These are phyloP conservation scores for Polymyxa betae DNA, from an alignment of 208 protist genomes.

Conservation along the genomic window DNA sequence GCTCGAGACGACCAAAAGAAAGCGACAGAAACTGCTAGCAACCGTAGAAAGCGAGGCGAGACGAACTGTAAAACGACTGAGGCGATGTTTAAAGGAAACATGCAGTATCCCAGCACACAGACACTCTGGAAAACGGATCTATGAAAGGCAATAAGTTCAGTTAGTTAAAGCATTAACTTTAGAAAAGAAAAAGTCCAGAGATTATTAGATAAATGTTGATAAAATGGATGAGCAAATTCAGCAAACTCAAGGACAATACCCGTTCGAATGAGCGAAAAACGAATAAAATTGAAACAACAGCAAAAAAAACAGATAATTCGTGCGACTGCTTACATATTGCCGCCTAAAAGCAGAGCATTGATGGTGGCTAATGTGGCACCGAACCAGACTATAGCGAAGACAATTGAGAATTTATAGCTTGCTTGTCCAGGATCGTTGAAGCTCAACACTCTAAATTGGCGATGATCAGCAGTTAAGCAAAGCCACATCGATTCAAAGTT, in stretches of 20 bases:
- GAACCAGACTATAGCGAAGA: conserved; percentile 71
- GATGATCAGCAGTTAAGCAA: not conserved
- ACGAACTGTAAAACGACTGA: conserved; percentile 48
- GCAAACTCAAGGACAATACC: not conserved
- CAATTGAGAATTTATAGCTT: conserved; percentile 66
- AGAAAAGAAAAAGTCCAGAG: not conserved
- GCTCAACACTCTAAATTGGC: not conserved
- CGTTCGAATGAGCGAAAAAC: not conserved
- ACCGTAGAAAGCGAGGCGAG: not conserved
- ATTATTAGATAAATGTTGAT: not conserved
- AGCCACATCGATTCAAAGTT: not conserved
- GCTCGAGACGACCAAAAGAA: conserved; percentile 60
- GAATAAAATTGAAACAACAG: not conserved
- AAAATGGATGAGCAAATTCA: not conserved
- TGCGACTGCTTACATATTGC: conserved; percentile 62
- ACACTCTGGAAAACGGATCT: conserved; percentile 71
- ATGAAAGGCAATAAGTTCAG: not conserved
- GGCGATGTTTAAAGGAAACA: conserved; percentile 64
- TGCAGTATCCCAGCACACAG: conserved; percentile 73
- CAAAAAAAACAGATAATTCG: not conserved
- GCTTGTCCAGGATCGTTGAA: conserved; percentile 27
- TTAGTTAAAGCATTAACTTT: too few species aligned
- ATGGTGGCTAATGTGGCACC: conserved; percentile 69
- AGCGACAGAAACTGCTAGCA: conserved; percentile 4
- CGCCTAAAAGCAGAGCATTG: conserved; percentile 71